Conservation (phyloP, 495 filamentous ascomycete species). For the Penicillium macrosclerotiorum region DNA sequence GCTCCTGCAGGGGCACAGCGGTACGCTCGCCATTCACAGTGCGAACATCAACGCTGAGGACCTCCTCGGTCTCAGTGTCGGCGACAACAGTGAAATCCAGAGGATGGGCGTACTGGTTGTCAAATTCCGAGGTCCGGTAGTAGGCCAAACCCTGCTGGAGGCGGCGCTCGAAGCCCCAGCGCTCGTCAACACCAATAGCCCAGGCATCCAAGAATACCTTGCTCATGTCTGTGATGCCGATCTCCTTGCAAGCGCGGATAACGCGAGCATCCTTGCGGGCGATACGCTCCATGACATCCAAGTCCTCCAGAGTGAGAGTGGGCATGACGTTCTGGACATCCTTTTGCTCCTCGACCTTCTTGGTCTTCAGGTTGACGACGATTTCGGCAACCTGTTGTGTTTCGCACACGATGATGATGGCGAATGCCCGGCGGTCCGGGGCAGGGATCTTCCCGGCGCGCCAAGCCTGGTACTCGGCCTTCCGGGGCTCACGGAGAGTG, state of each 20-base stretch:
- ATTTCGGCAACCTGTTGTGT: slow-evolving; percentile 62
- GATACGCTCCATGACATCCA: slow-evolving; percentile 77
- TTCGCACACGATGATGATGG: slow-evolving; percentile 34
- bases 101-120: slow-evolving; percentile 42
- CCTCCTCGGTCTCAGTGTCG: slow-evolving; percentile 84
- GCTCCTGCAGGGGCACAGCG: slow-evolving; percentile 51
- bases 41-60: slow-evolving; percentile 87
- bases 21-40: slow-evolving; percentile 70
- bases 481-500: slow-evolving; percentile 74
- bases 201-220: slow-evolving; percentile 75
- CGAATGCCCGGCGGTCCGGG: slow-evolving; percentile 30
- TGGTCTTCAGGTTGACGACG: slow-evolving; percentile 65
- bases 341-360: slow-evolving; percentile 70
- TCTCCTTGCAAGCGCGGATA: slow-evolving; percentile 79
- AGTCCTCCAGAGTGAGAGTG: slow-evolving; percentile 84
- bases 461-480: slow-evolving; percentile 76
- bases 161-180: slow-evolving; percentile 38
- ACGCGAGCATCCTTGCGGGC: slow-evolving; percentile 73
- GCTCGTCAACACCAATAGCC: slow-evolving; percentile 40
- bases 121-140: slow-evolving; percentile 47
- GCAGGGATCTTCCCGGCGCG: slow-evolving; percentile 52
- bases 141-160: slow-evolving; percentile 42
- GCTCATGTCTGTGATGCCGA: slow-evolving; percentile 83
- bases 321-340: slow-evolving; percentile 72
- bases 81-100: slow-evolving; percentile 36